Evolutionary conservation across 345 rosid genomes (phyloP).

Genomic region (Tarenaya hassleriana): DNA sequence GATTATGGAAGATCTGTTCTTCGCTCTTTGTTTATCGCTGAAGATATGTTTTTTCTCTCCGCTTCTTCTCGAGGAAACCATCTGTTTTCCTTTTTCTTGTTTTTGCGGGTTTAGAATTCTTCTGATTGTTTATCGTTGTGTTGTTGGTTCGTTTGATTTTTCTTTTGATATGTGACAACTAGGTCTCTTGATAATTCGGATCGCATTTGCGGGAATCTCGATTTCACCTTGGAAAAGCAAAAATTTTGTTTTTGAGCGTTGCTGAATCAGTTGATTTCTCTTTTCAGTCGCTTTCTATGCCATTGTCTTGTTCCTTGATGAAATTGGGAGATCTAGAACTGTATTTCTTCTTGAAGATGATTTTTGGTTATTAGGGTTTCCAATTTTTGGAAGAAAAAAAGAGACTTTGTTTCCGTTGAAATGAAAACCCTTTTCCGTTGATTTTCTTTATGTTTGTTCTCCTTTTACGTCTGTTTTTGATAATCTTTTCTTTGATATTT

Average conservation of each 20-base stretch:
- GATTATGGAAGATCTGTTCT: not conserved
- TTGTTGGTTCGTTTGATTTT: too few species aligned
- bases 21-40: not conserved
- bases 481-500: conserved; percentile 5
- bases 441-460: too few species aligned
- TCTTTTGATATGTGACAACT: conserved; percentile 3
- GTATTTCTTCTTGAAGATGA: too few species aligned
- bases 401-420: not conserved
- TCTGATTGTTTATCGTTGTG: not conserved
- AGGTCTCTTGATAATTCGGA: not conserved
- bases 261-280: too few species aligned
- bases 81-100: too few species aligned
- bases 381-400: not conserved
- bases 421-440: not conserved
- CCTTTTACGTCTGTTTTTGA: not conserved
- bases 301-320: too few species aligned
- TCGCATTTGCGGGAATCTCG: not conserved
- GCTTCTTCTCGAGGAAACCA: too few species aligned
- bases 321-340: too few species aligned
- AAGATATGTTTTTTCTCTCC: conserved; percentile 7
- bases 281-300: too few species aligned
- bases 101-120: not conserved
- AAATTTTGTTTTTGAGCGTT: too few species aligned
- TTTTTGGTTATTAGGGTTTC: not conserved
- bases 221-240: too few species aligned